A percentile compares a stretch with the other conserved stretches of the same genome.
Conservation (phyloP, 345 rosid genomes). For the Eucalyptus fibrosa region DNA sequence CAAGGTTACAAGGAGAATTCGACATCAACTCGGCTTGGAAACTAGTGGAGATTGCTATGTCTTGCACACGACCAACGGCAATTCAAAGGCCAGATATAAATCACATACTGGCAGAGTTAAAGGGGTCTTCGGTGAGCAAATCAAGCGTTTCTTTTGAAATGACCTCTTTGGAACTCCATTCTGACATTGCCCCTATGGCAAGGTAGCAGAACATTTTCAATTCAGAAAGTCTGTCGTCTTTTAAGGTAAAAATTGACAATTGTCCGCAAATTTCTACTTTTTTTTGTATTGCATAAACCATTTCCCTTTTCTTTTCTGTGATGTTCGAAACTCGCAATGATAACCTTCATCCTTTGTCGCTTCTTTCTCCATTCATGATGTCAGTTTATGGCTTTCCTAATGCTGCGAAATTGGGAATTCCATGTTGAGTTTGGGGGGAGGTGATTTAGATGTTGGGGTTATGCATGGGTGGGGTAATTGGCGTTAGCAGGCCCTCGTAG, state of each 20-base stretch:
- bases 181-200: no score
- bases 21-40: no score
- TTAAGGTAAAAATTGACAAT: neutral
- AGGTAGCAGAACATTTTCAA: no score
- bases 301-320: neutral
- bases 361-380: neutral
- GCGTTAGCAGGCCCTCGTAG: neutral
- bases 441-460: neutral
- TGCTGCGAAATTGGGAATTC: neutral
- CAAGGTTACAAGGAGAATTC: no score
- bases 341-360: neutral
- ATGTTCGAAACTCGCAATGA: neutral
- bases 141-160: no score
- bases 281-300: neutral
- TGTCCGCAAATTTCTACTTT: no score
- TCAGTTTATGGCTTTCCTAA: neutral
- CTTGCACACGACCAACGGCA: fast-evolving
- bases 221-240: fast-evolving
- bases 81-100: no score
- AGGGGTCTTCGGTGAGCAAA: no score
- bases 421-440: neutral
- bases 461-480: neutral
- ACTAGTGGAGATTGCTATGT: no score
- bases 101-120: no score
- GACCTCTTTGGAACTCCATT: no score